phyloP scores from a whole-genome alignment of 345 rosid genomes.

The Noccaea bulbosa region DNA sequence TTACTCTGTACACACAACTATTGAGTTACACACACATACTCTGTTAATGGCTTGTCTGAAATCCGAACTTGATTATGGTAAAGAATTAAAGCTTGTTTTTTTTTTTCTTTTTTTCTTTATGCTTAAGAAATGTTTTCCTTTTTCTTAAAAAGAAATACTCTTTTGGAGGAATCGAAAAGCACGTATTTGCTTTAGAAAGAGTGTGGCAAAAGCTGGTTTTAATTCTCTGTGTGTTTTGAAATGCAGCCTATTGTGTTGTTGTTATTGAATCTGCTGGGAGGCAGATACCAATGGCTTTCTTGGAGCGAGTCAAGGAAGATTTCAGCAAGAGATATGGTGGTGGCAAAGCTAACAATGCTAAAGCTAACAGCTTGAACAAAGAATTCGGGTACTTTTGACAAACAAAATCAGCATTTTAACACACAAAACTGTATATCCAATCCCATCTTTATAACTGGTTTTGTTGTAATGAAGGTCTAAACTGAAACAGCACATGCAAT shows the following conservation, averaged over 20 bases:
- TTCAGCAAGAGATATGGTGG: constrained; percentile 80
- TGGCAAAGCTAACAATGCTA: constrained; percentile 79
- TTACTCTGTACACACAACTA: too few relatives aligned
- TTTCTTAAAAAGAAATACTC: background rate
- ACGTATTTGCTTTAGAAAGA: background rate
- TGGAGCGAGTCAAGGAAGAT: constrained; percentile 86
- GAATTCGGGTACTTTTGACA: constrained; percentile 61
- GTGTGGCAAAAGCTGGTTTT: background rate
- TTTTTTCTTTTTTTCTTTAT: background rate
- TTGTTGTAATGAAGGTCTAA: constrained; percentile 59
- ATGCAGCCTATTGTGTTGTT: constrained; percentile 88
- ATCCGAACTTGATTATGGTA: background rate
- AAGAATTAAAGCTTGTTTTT: background rate
- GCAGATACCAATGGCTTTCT: constrained; percentile 79
- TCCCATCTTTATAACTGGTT: constrained; percentile 2
- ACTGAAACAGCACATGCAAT: constrained; percentile 89
- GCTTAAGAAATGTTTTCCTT: background rate
- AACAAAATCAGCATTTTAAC: background rate
- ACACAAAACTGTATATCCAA: background rate
- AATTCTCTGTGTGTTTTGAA: background rate
- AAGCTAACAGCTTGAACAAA: constrained; percentile 71
- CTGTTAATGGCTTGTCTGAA: constrained; percentile 1
- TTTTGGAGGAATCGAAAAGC: background rate
- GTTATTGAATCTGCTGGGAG: constrained; percentile 87
- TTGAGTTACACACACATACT: too few relatives aligned